Conservation (phyloP, 805 yeast genomes). For the Starmerella etchellsii region DNA sequence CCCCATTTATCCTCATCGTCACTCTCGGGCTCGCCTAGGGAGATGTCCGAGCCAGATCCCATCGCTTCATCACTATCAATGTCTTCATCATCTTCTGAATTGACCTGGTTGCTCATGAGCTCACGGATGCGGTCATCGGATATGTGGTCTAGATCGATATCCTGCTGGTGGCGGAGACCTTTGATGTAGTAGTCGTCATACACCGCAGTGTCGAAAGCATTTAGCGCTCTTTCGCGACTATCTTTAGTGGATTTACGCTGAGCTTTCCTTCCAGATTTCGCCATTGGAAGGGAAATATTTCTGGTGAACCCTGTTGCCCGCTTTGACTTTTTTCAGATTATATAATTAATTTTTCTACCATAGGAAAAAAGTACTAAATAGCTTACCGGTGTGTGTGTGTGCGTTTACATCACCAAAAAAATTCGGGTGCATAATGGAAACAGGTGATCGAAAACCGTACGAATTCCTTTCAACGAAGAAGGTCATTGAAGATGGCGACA, state of each 20-base stretch:
- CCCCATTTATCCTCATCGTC: constrained; percentile 51
- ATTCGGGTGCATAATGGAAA: background rate
- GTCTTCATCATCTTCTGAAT: constrained; percentile 32
- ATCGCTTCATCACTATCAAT: constrained; percentile 79
- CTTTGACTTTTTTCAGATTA: constrained; percentile 10
- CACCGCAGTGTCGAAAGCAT: constrained; percentile 41
- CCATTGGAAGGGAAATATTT: constrained; percentile 1
- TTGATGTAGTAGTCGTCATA: constrained; percentile 27
- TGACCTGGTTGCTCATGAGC: constrained; percentile 24
- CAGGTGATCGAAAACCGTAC: background rate
- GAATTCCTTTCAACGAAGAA: constrained; percentile 32
- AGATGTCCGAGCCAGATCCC: constrained; percentile 63
- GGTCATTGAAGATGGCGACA: constrained; percentile 68
- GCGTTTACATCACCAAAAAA: too few species aligned
- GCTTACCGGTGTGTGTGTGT: too few species aligned
- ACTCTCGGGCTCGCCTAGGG: constrained; percentile 36
- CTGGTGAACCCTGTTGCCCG: too few species aligned
- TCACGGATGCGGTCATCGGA: constrained; percentile 24
- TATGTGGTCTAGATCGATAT: constrained; percentile 26
- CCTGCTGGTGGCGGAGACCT: constrained; percentile 25
- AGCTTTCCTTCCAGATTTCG: background rate
- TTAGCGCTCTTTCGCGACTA: constrained; percentile 31
- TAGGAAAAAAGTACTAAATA: background rate
- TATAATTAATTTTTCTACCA: constrained; percentile 9
- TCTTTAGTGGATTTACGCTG: constrained; percentile 5